Base-by-base conservation (phyloP, 768 basidiomycete species). In the Lentinula boryana region DNA sequence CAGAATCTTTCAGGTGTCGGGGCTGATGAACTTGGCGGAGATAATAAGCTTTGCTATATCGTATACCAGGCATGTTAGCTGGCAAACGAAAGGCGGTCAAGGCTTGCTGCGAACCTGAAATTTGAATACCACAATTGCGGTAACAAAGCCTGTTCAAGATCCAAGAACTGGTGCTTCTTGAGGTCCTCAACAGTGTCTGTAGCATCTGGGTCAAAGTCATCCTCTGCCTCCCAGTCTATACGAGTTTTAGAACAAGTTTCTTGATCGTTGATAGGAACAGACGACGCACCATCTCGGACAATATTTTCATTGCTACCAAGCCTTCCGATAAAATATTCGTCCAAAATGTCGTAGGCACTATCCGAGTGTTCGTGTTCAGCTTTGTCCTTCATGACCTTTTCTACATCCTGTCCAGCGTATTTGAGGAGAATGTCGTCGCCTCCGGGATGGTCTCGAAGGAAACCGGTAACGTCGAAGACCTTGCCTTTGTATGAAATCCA, bases 1-100 rank as follows among this genome's bases (percentile, higher is more conserved):
- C 95, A 15, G 91, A 87, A 56, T 92, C 80, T 6, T 84, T 73
- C 56, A 95, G 73, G 71, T 95, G 95, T 46, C 96, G 84, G 1
- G 96, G 96, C 71, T 98, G 95, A 72, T 99, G 96, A 0, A 99
- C 92, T 72, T 99, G 97, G 67, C 93, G 84, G 55, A 99, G 78
- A 70, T 99, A 99, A 72, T 95, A 98, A 4, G 89, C 84, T 78
- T 99, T 99, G 70, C 91, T 92, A 51, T 32, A 27, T 44, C 31
- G 3, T 38, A 38, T 38, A 38, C 9, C 7, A 38, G 13, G 36
- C 36, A 38, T 9, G 36, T 38, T 38, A 38, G 7, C 9, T 38
- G 13, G 36, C 36, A 4, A 38, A 38, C 36, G 36, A 8, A 8
- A 38, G 2, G 43, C n/a, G 21, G 56, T 4, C 31, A 5, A 33